Evolutionary conservation across 345 rosid species (phyloP).

Genomic region (Microcos paniculata): DNA sequence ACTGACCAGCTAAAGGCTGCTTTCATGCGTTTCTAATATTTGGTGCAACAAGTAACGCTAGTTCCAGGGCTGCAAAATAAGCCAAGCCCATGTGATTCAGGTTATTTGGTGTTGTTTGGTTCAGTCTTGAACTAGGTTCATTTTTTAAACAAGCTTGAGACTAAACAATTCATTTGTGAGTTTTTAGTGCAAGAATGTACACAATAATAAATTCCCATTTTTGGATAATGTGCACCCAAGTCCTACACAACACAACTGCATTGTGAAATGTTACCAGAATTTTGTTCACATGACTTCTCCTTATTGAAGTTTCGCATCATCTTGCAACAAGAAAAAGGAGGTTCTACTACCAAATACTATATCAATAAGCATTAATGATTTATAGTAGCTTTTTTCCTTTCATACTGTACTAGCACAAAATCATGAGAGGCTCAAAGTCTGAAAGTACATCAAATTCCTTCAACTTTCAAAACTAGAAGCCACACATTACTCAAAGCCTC

Average conservation of each 20-base stretch:
- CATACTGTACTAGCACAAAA: not conserved
- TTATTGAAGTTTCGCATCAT: not conserved
- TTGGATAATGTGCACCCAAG: not conserved
- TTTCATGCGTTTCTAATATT: not conserved
- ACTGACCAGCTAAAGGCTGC: not conserved
- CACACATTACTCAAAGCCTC: not conserved
- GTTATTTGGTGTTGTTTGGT: not conserved
- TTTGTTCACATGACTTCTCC: too few relatives aligned
- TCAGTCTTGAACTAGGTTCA: not conserved
- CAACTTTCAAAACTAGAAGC: not conserved
- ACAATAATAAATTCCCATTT: not conserved
- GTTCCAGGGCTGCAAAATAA: not conserved
- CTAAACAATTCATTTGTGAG: not conserved
- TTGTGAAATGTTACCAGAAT: too few relatives aligned
- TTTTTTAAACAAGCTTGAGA: not conserved
- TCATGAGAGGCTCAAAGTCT: not conserved
- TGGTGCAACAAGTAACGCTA: not conserved
- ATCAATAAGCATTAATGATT: not conserved
- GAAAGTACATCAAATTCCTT: not conserved
- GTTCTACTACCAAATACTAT: not conserved
- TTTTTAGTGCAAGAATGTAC: not conserved
- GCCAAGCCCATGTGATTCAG: constrained; percentile 1
- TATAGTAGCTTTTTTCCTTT: not conserved
- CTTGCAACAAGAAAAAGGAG: not conserved
- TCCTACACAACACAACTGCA: not conserved